Base-by-base conservation (phyloP, 2,329 filamentous ascomycete species). In the Beauveria sp. region DNA sequence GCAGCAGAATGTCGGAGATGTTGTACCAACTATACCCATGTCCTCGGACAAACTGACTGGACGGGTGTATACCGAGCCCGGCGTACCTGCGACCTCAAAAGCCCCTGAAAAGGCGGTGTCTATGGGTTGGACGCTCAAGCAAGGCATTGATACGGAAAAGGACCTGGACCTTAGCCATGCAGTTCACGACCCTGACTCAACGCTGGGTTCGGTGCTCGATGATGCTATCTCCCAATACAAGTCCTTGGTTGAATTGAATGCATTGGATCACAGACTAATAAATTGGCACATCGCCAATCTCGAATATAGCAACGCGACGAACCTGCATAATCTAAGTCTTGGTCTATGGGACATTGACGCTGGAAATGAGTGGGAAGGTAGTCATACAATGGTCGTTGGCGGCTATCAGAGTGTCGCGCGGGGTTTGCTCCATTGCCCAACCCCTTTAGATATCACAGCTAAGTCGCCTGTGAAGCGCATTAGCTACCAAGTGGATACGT, bases 241-340 rank as follows among this genome's bases (percentile, higher is more conserved):
- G 68, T 80, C 83, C 37, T 83, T 99, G 54, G 82, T 97, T 30
- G 88, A 96, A 62, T 77, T 99, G 57, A 90, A 86, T 16, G 84
- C 92, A 1, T 90, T 91, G 70, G 94, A 99, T 69, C 87, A 96
- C 73, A 85, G 94, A 51, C 79, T 99, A 18, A 82, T 97, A 69
- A 99, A 97, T 70, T 99, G 94, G 94, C 96, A 99, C 73, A 89
- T 97, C 72, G 96, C 96, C 65, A 99, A 99, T 70, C 81, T 99
- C 16, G 94, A 99, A 73, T 99, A 99, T 71, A 96, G 93, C 64
- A 99, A 97, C 72, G 94, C 94, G 2, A 90, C 87, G 2, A 96
- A 92, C 66, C 86, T 96, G 59, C 87, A 89, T 65, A 88, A 89
- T 64, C 83, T 99, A 20, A 97, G 93, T 72, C 83, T 99, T 16